These are phyloP conservation scores for Prunella vulgaris DNA, from an alignment of 257 asterid species.

Conservation along the genomic window DNA sequence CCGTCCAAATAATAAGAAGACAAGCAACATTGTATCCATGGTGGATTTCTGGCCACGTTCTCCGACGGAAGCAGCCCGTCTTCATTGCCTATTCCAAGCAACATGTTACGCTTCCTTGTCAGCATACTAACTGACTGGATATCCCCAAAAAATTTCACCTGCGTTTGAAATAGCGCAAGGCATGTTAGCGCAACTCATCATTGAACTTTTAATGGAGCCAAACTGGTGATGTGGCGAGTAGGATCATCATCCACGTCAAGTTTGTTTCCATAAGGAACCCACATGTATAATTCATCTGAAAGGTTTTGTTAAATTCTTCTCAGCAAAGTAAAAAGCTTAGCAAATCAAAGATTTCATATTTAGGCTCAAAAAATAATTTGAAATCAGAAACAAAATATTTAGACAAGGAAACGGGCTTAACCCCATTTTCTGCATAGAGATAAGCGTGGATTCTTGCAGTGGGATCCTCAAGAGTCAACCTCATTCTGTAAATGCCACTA, in stretches of 20 bases:
- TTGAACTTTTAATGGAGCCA: not conserved
- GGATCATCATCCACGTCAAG: not conserved
- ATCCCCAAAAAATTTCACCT: constrained; percentile 52
- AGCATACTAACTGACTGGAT: constrained; percentile 31
- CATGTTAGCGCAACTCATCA: not conserved
- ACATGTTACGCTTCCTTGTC: constrained; percentile 34
- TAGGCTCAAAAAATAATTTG: not conserved
- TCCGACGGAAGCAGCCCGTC: not conserved
- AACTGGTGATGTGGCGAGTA: not conserved
- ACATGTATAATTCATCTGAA: too few relatives aligned
- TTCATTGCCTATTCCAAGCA: constrained; percentile 51
- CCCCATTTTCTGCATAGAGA: constrained; percentile 70
- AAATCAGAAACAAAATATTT: not conserved
- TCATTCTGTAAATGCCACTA: constrained; percentile 53
- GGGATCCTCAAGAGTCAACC: constrained; percentile 85
- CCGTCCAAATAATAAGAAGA: constrained; percentile 47
- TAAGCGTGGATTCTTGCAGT: constrained; percentile 79
- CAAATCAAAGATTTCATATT: not conserved
- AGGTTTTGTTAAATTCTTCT: too few relatives aligned
- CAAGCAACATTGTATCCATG: constrained; percentile 70
- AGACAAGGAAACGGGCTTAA: constrained; percentile 18
- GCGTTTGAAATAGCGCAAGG: constrained; percentile 7
- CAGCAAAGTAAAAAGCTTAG: not conserved
- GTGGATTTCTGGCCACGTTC: constrained; percentile 46
- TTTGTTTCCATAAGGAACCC: not conserved